phyloP scores from a whole-genome alignment of 2,329 filamentous ascomycete species.

The Diaporthe sp. region DNA sequence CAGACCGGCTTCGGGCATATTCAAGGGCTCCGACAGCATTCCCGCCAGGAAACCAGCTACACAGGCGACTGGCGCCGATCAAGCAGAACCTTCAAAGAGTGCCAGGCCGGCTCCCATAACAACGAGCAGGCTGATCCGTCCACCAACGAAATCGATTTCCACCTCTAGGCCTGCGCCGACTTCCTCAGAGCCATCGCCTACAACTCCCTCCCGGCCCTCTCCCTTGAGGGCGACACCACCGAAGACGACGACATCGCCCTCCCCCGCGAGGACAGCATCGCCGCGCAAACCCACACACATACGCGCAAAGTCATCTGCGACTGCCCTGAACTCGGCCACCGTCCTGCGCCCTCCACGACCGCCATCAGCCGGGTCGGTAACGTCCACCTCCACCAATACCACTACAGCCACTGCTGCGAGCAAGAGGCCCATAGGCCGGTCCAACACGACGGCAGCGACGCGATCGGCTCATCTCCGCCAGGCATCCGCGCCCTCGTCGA shows the following conservation, averaged over 20 bases:
- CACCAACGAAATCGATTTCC: conserved; percentile 34
- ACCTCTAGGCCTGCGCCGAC: conserved; percentile 33
- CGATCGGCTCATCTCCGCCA: conserved; percentile 16
- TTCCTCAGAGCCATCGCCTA: conserved; percentile 34
- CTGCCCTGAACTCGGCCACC: conserved; percentile 49
- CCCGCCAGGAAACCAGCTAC: conserved; percentile 40
- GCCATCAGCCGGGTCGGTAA: conserved; percentile 40
- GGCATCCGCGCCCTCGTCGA: conserved; percentile 2
- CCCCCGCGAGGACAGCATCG: conserved; percentile 14
- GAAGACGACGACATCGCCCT: conserved; percentile 31
- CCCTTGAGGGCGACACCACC: conserved; percentile 43
- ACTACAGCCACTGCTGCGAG: conserved; percentile 18
- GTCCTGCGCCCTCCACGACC: conserved; percentile 50
- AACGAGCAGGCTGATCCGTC: conserved; percentile 35
- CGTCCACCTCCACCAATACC: conserved; percentile 33
- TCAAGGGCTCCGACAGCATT: conserved; percentile 35
- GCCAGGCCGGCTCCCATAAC: conserved; percentile 34
- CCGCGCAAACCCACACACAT: conserved; percentile 43
- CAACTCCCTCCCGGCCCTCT: conserved; percentile 38
- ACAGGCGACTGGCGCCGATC: conserved; percentile 29
- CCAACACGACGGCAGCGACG: conserved; percentile 31
- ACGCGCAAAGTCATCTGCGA: conserved; percentile 55
- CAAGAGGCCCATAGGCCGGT: conserved; percentile 31
- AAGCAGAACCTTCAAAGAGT: conserved; percentile 3
- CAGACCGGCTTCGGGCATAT: conserved; percentile 39